Base-by-base conservation (phyloP, 2,329 filamentous ascomycete species). In the Xylaria sp. region DNA sequence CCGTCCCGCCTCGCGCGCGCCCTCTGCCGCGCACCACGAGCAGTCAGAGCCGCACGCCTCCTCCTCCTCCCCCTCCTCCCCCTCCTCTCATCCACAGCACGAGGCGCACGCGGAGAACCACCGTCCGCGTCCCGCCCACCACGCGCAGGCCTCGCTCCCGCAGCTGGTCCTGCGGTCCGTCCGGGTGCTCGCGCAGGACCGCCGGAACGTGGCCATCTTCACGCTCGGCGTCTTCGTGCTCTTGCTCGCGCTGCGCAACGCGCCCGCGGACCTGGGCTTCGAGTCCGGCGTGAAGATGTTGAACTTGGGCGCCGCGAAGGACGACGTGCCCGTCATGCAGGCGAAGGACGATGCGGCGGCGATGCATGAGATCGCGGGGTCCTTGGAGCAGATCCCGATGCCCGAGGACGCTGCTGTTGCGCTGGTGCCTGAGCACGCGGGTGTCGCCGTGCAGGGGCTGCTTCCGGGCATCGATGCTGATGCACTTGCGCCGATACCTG, bases 141-240 rank as follows among this genome's bases (percentile, higher is more conserved):
- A 78, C n/a, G n/a, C n/a, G 54, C 70, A 70, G 8, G 79, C 80
- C 0, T 80, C 80, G 1, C 73, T 87, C 9, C 71, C 76, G 0
- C 78, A 84, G 55, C 71, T 87, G 7, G 63, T 87, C 0, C 61
- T 82, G 7, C 79, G 83, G 58, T 81, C 83, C 0, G 71, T 74
- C 46, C 75, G 77, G 26, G 78, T 87, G 7, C 67, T 82, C 17
- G 63, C 87, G 62, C 76, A 78, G 43, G 84, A 87, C 61, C 76
- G 76, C 52, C 85, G 81, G 71, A 87, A 87, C 51, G 66, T 86
- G 8, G 71, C 77, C n/a, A 86, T 87, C 21, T 72, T 75, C 4
- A 63, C 82, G 0, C 71, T 88, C 46, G 78, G 80, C 50, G 53
- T 81, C 2, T 65, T 87, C n/a, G 76, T 85, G 2, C 60, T 85